Base-by-base conservation (phyloP, 2,329 filamentous ascomycete genomes). In the Blastomyces silverae region DNA sequence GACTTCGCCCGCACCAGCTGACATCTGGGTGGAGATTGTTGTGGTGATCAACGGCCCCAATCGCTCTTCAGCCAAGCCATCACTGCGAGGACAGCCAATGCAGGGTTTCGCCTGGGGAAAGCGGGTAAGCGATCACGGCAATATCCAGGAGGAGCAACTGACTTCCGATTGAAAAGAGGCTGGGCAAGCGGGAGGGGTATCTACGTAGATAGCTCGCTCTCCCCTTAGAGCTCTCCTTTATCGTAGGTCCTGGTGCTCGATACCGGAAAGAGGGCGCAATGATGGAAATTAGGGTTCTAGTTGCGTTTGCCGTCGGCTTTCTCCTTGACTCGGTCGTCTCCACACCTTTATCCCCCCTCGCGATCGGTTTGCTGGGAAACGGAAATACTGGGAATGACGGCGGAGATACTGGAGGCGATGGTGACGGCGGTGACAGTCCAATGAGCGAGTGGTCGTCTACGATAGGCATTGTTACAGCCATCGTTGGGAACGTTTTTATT, bases 391-490 rank as follows among this genome's bases (percentile, higher is more conserved):
- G 59, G 20, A 2, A 34, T 42, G 34, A 39, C 31, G 31, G 48
- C 15, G 62, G 56, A 22, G 60, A 63, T n/a, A 37, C 10, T 56
- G 17, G 17, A 3, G 31, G 53, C 10, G 60, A 52, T 53, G 48
- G 37, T 1, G 58, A 50, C 11, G 63, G 48, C 13, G 64, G 25
- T 15, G 61, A 50, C 20, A 61, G 52, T 37, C 62, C 66, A n/a
- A 69, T 69, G 46, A 65, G 66, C n/a, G 64, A 67, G 31, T 69
- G 67, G 67, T 96, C 92, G 58, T 95, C 92, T 34, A 81, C 97
- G 63, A 97, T 99, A 73, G 94, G 94, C 71, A 97, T 99, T 72
- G 79, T 93, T 63, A 96, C 92, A 2, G 92, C 94, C 61, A 95
- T 99, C 72, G 84, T 89, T 62, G 94, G 94, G 64, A 99, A 99